Evolutionary conservation across 768 basidiomycete species (phyloP), one percentile per base, ranked within the genome.

Genomic region (Leccinellum rugosiceps): DNA sequence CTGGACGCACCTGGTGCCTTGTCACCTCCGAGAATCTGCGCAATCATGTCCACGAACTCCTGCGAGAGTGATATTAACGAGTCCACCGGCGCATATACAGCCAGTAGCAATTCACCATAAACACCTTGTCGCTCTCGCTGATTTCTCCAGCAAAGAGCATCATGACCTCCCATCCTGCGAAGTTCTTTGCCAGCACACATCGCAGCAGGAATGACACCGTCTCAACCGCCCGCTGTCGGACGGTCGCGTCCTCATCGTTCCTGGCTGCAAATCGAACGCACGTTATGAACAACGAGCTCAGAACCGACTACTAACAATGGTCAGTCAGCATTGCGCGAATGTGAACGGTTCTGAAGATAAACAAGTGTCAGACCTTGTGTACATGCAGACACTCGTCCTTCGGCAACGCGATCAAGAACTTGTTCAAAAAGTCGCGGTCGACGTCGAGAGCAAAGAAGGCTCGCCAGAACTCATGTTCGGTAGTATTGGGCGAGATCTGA

Each of bases 161-260:
- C 86, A 89, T 89, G 7, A 83, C 78, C 64, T 89, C 87, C 85
- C 84, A 88, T 30, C 88, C 87, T 4, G 82, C 77, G 1, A 83
- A 67, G 53, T 81, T 80, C 71, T 88, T 88, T 35, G 73, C 74
- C 52, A 88, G 72, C 17, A 86, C 65, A 53, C 74, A 74, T 10
- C 79, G 77, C 21, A 80, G 64, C 4, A 83, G 31, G 14, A 83
- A 69, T 0, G 77, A 70, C 34, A 87, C 68, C 1, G 82, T 83
- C 61, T 82, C 77, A 15, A 87, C 59, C 4, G 85, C 80, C 60
- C 82, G 78, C 17, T 59, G 19, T 7, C 66, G 62, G 10, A 61
- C 35, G 11, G 15, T 13, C 41, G 9, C 30, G 14, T 68, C 58
- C 41, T 70, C 68, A 25, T 65, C 63, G 34, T 30, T 74, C 68